Evolutionary conservation across 306 rosid genomes (phyloP), one percentile per base, ranked within the genome.

Genomic region (Echinosophora koreensis): DNA sequence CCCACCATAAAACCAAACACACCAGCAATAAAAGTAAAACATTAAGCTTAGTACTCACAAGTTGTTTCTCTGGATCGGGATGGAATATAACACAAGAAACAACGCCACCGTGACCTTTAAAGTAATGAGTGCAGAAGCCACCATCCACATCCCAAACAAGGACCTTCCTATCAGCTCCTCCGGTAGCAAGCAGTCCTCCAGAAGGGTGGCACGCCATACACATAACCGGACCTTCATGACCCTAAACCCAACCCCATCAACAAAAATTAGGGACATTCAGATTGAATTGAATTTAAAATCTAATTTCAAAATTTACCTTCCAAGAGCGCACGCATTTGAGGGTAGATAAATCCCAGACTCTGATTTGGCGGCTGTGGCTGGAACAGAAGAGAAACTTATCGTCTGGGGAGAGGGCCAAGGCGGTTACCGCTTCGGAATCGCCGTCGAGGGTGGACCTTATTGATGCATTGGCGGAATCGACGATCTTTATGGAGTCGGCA

Each of bases 141-240:
- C 97, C 97, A 57, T 93, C 96, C 4, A 92, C 96, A 67, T 95
- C 97, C 99, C 99, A 92, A 65, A 95, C 97, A 15, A 88, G 88
- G 61, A 95, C 96, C 71, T 87, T 95, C 84, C 90, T 86, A 77
- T 95, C 99, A 51, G 99, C 97, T 84, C 99, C 99, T 0, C 91
- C 97, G 0, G 99, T 90, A 22, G 99, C 97, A 15, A 95, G 95
- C 77, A 92, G 75, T 18, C 99, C 99, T 9, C 97, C 97, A 5
- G 97, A 95, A 27, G 90, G 88, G 66, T 95, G 97, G 72, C 88
- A 86, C 5, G 89, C 83, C 97, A 95, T 92, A 51, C 86, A 91
- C 98, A 90, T 95, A n/a, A 92, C 93, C 0, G 97, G 97, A 80
- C 97, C 97, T 7, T 95, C 97, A 65, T 95, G 97, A 64, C 97